Conservation (phyloP, 306 rosid genomes). For the Vachellia collinsii region DNA sequence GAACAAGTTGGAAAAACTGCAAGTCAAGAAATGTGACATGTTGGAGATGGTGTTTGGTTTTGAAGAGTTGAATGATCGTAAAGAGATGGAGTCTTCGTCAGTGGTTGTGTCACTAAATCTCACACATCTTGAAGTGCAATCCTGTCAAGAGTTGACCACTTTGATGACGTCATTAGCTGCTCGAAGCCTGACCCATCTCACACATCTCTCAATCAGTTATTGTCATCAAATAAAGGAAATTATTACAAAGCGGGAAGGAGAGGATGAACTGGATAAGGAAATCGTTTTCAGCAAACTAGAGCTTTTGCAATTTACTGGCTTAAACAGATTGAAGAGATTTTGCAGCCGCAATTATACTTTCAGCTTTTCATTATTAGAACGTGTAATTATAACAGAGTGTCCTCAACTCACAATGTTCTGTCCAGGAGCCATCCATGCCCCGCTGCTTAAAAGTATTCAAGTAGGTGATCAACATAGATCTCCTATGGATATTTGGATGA, state of each 20-base stretch:
- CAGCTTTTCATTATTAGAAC: background rate
- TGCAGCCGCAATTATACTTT: background rate
- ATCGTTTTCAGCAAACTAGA: background rate
- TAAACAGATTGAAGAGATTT: background rate
- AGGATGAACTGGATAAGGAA: background rate
- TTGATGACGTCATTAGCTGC: background rate
- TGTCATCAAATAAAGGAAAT: conserved; percentile 1
- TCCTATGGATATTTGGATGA: background rate
- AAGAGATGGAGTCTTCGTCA: background rate
- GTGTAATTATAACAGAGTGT: no score
- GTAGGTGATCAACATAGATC: accelerated
- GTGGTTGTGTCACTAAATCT: background rate
- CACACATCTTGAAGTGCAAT: background rate
- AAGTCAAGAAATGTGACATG: accelerated
- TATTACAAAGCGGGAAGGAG: background rate
- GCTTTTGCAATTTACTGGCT: background rate
- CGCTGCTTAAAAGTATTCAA: background rate
- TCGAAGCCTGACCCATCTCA: background rate
- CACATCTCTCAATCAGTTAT: accelerated
- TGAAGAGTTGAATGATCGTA: background rate
- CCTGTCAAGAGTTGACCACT: background rate
- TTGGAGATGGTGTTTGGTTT: background rate
- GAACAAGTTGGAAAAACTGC: background rate
- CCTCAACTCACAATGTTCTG: background rate
- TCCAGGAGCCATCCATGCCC: background rate